phyloP scores from a whole-genome alignment of 345 rosid genomes.

The Murraya paniculata region DNA sequence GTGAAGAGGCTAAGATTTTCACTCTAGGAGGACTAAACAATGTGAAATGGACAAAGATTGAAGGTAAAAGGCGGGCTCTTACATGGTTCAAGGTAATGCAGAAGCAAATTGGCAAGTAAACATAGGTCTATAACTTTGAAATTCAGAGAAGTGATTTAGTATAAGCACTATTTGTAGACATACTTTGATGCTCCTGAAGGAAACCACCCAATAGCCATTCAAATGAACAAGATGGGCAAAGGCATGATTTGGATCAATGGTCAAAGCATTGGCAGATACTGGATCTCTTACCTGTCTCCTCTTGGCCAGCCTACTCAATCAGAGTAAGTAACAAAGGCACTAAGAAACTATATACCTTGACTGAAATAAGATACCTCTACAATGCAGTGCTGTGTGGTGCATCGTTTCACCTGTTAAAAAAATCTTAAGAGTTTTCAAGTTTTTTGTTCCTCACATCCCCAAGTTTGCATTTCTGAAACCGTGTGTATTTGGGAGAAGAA shows the following conservation, averaged over 20 bases:
- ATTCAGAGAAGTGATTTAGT: neutral
- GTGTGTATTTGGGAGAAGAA: no score
- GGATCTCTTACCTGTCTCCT: conserved; percentile 74
- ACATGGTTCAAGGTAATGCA: conserved; percentile 80
- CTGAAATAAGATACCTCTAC: neutral
- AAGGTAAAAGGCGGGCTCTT: conserved; percentile 37
- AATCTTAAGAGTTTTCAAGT: no score
- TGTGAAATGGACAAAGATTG: conserved; percentile 43
- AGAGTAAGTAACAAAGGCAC: conserved; percentile 34
- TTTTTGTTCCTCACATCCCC: no score
- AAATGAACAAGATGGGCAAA: conserved; percentile 65
- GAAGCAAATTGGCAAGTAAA: neutral
- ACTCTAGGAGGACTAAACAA: conserved; percentile 48
- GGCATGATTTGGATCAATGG: conserved; percentile 92
- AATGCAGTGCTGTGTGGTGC: no score
- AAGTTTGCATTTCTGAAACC: no score
- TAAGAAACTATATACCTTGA: no score
- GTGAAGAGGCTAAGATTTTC: conserved; percentile 47
- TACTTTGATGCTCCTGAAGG: conserved; percentile 73
- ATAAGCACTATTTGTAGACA: conserved; percentile 35
- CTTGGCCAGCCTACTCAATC: conserved; percentile 60
- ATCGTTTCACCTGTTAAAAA: no score
- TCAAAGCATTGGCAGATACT: conserved; percentile 74
- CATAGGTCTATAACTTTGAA: neutral
- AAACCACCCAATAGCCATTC: conserved; percentile 46